Conservation (phyloP, 2,329 filamentous ascomycete species). For the Talaromyces amestolkiae region DNA sequence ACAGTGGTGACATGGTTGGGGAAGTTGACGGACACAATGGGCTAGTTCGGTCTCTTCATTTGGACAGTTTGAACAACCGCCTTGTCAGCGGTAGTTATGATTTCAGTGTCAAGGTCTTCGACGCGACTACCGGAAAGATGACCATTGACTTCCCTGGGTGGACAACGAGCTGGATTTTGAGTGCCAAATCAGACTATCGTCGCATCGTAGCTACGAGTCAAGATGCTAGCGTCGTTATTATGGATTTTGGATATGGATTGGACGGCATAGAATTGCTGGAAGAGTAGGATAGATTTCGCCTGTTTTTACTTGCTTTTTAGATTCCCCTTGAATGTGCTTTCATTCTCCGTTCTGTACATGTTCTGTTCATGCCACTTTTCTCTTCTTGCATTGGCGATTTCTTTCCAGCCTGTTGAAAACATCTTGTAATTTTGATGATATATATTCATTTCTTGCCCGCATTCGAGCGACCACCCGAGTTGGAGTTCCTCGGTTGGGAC, state of each 20-base stretch:
- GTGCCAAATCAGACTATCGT: constrained; percentile 92
- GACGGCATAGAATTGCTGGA: constrained; percentile 54
- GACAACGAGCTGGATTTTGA: constrained; percentile 95
- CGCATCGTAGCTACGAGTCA: constrained; percentile 94
- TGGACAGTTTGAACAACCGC: constrained; percentile 81
- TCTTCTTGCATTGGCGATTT: constrained; percentile 26
- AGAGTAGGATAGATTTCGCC: constrained; percentile 29
- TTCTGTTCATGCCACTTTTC: constrained; percentile 1
- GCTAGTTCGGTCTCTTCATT: constrained; percentile 83
- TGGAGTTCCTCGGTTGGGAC: neutral
- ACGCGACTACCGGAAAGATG: constrained; percentile 74
- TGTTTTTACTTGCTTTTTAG: constrained; percentile 18
- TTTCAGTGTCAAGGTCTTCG: constrained; percentile 90
- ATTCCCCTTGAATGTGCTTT: constrained; percentile 17
- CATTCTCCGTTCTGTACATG: constrained; percentile 10
- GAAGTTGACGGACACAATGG: constrained; percentile 80
- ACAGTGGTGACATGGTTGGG: constrained; percentile 78
- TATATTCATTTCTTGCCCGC: constrained; percentile 13
- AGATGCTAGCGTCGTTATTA: constrained; percentile 84
- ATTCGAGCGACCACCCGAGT: neutral
- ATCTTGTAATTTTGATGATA: constrained; percentile 28
- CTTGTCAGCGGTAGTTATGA: constrained; percentile 93
- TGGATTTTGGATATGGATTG: constrained; percentile 77
- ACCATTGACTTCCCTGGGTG: constrained; percentile 86
- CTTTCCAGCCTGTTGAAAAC: constrained; percentile 24